phyloP scores from a whole-genome alignment of 148 eudicot genomes.

The Fagopyrum tataricum region DNA sequence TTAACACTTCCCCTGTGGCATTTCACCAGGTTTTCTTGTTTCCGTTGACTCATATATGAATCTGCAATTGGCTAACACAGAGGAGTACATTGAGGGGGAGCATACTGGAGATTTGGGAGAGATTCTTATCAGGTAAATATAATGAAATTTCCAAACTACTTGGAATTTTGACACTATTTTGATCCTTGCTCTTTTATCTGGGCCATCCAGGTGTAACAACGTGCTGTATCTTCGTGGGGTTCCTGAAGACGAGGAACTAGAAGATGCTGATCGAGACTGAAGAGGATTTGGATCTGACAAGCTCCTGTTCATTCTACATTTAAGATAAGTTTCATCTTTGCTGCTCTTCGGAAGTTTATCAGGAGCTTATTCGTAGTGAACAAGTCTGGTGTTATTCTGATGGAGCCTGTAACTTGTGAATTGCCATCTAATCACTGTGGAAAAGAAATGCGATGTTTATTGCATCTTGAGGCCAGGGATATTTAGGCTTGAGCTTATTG shows the following conservation, averaged over 20 bases:
- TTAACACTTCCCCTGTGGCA: not conserved
- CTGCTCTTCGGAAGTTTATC: not conserved
- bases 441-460: not conserved
- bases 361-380: constrained; percentile 2
- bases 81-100: constrained; percentile 82
- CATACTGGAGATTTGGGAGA: constrained; percentile 92
- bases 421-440: not conserved
- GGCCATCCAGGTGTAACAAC: constrained; percentile 60
- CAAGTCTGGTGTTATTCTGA: not conserved
- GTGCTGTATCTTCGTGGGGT: constrained; percentile 84
- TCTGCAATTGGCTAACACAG: constrained; percentile 77
- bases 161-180: not conserved
- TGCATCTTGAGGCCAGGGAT: not conserved
- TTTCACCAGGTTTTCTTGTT: constrained; percentile 47
- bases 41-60: constrained; percentile 77
- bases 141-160: not conserved
- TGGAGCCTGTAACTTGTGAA: not conserved
- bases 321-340: not conserved
- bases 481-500: not conserved
- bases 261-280: constrained; percentile 62
- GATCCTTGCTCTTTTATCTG: not conserved
- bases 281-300: not conserved
- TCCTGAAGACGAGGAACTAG: constrained; percentile 82
- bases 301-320: not conserved
- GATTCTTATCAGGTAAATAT: constrained; percentile 76